Evolutionary conservation across 495 filamentous ascomycete genomes (phyloP).

Genomic region (Trichoderma asperelloides): DNA sequence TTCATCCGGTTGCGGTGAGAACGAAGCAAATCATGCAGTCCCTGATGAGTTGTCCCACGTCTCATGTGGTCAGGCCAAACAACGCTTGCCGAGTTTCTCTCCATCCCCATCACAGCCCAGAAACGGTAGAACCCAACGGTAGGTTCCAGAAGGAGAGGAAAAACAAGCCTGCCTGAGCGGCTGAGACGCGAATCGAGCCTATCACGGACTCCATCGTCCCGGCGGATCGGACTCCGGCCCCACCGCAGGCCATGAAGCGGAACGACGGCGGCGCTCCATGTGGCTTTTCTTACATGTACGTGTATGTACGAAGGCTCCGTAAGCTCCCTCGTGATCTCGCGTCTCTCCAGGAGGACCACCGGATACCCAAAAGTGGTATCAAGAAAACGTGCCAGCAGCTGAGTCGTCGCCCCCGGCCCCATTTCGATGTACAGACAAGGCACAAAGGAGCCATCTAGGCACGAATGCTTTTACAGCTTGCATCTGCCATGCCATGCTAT

Average conservation of each 20-base stretch:
- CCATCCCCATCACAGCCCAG: not conserved
- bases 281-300: conserved; percentile 7
- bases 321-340: conserved; percentile 1
- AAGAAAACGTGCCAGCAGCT: conserved; percentile 3
- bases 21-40: not conserved
- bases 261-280: not conserved
- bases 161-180: not conserved
- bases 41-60: conserved; percentile 3
- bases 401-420: conserved; percentile 3
- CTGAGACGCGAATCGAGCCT: not conserved
- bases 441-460: not conserved
- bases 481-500: not conserved
- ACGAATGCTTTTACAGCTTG: conserved; percentile 5
- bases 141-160: not conserved
- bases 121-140: conserved; percentile 8
- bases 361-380: not conserved
- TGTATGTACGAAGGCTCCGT: not conserved
- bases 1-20: not conserved
- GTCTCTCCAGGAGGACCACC: not conserved
- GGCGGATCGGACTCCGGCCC: not conserved
- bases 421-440: not conserved
- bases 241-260: conserved; percentile 1
- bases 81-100: conserved; percentile 5
- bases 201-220: conserved; percentile 1
- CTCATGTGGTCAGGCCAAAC: conserved; percentile 1